Percentiles rank a stretch among this genome's conserved stretches.
Conservation (phyloP, 73 alveolate genomes). For the Paramecium tetraurelia region DNA sequence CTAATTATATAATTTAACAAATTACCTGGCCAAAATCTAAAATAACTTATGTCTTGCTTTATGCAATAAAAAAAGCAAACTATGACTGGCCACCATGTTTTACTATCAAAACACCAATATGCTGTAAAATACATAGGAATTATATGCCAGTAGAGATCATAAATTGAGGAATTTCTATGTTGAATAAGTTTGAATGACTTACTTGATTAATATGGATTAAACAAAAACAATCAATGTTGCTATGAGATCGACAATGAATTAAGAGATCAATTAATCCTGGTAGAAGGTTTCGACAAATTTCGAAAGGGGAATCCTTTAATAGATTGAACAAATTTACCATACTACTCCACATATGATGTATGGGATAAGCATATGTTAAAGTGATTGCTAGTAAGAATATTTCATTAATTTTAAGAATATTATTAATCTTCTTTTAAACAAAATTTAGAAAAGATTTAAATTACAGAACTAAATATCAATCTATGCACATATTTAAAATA, state of each 20-base stretch:
- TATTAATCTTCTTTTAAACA: neutral
- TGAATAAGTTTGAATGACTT: neutral
- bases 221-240: slow-evolving; percentile 10
- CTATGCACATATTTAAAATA: neutral
- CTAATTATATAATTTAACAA: neutral
- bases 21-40: slow-evolving; percentile 64
- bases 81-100: neutral
- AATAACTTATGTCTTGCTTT: slow-evolving; percentile 36
- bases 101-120: slow-evolving; percentile 16
- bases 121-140: slow-evolving; percentile 29
- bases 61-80: slow-evolving; percentile 30
- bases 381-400: neutral
- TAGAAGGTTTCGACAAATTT: neutral
- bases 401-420: slow-evolving; percentile 5
- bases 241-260: neutral
- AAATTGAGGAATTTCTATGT: slow-evolving; percentile 51
- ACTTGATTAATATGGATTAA: neutral
- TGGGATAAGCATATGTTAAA: neutral
- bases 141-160: slow-evolving; percentile 61
- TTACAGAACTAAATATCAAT: neutral
- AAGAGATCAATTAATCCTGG: neutral
- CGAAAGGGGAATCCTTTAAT: slow-evolving; percentile 7
- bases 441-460: neutral
- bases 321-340: neutral
- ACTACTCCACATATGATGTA: neutral